Conservation (phyloP, 257 asterid species). For the Galeopsis tetrahit region DNA sequence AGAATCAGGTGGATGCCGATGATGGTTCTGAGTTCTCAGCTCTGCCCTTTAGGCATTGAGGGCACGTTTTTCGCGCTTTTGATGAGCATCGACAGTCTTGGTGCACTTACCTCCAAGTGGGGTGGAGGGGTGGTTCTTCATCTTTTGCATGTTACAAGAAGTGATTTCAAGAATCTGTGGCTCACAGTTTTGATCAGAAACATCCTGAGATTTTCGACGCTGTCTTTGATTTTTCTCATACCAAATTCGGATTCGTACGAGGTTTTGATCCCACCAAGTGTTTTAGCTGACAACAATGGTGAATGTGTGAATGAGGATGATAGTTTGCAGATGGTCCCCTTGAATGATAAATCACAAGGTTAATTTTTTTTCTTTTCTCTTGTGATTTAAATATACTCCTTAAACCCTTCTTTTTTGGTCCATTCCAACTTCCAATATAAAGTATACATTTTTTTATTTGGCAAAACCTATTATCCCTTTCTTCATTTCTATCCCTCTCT, state of each 20-base stretch:
- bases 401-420: too few relatives aligned
- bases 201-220: constrained; percentile 49
- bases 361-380: too few relatives aligned
- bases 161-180: constrained; percentile 63
- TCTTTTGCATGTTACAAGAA: constrained; percentile 59
- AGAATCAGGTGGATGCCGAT: constrained; percentile 77
- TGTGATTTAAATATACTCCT: too few relatives aligned
- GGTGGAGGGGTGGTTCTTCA: constrained; percentile 70
- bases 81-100: constrained; percentile 72
- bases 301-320: constrained; percentile 32
- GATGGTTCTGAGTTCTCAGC: constrained; percentile 66
- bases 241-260: constrained; percentile 46
- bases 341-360: constrained; percentile 33
- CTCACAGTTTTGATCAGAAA: constrained; percentile 54
- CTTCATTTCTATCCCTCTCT: too few relatives aligned
- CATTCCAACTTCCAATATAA: too few relatives aligned
- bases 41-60: constrained; percentile 71
- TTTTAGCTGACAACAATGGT: constrained; percentile 18
- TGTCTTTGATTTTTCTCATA: constrained; percentile 54
- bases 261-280: constrained; percentile 38
- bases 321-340: constrained; percentile 42
- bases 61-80: constrained; percentile 72
- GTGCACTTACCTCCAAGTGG: constrained; percentile 58
- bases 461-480: too few relatives aligned
- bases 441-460: too few relatives aligned